phyloP scores from a whole-genome alignment of 805 yeast genomes.

The Cyberlindnera veronae region DNA sequence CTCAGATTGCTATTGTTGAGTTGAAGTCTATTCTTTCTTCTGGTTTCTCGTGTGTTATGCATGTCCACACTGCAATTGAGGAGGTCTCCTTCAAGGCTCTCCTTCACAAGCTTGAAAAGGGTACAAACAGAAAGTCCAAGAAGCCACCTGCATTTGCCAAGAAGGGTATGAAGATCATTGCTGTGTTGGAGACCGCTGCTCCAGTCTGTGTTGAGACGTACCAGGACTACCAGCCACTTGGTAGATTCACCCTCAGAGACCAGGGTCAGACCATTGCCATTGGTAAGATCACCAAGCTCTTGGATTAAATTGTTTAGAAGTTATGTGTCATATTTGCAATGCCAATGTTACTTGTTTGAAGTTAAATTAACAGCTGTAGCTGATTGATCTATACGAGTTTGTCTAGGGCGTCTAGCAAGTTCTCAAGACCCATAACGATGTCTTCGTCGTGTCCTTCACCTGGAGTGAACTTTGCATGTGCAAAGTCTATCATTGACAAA shows the following conservation, averaged over 20 bases:
- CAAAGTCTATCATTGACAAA: constrained; percentile 80
- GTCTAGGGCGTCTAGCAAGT: constrained; percentile 45
- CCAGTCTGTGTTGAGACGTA: constrained; percentile 94
- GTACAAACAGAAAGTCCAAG: constrained; percentile 93
- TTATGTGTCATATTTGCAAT: too few relatives aligned
- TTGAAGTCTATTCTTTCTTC: constrained; percentile 90
- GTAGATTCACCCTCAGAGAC: constrained; percentile 97
- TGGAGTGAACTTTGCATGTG: constrained; percentile 68
- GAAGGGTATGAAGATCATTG: constrained; percentile 98
- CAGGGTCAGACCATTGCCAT: constrained; percentile 98
- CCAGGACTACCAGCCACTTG: constrained; percentile 90
- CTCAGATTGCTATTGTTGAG: constrained; percentile 96
- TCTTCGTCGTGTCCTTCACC: constrained; percentile 72
- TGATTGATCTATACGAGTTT: too few relatives aligned
- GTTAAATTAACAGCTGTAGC: too few relatives aligned
- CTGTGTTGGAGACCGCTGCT: constrained; percentile 76
- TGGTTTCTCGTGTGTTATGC: constrained; percentile 98
- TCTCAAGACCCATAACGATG: constrained; percentile 65
- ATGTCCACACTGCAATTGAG: constrained; percentile 96
- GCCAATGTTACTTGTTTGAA: neutral
- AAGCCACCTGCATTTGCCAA: constrained; percentile 98
- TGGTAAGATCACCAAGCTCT: constrained; percentile 91
- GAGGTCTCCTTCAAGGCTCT: constrained; percentile 81
- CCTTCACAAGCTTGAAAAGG: constrained; percentile 92
- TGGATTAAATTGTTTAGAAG: constrained; percentile 36